Evolutionary conservation across 179 eudicot genomes (phyloP).

Genomic region (Patellifolia procumbens): DNA sequence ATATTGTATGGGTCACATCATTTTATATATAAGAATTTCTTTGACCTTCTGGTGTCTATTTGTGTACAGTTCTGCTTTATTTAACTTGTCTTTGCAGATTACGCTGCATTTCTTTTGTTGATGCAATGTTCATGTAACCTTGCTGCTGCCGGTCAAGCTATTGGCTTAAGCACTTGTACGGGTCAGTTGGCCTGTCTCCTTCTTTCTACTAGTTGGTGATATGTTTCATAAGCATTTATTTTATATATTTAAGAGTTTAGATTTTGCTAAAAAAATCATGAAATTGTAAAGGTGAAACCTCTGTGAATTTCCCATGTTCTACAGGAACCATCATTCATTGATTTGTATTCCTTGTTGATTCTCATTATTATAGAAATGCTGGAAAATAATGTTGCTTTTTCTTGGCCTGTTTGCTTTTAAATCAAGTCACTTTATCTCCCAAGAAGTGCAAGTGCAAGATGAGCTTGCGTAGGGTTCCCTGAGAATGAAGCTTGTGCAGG

Average conservation of each 20-base stretch:
- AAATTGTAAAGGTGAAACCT: background rate
- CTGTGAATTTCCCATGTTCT: background rate
- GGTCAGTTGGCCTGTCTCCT: background rate
- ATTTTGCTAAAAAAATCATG: background rate
- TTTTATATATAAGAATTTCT: background rate
- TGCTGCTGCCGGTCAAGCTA: background rate
- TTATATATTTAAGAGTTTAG: background rate
- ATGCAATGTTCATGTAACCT: background rate
- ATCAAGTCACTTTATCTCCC: background rate
- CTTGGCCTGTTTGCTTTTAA: background rate
- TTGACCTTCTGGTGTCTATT: background rate
- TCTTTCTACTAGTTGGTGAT: background rate
- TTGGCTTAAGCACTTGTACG: background rate
- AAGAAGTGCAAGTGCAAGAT: background rate
- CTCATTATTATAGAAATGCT: background rate
- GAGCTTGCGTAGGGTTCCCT: background rate
- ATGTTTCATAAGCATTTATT: background rate
- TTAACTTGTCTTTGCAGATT: background rate
- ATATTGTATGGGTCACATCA: constrained; percentile 6
- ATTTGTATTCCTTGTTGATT: constrained; percentile 5
- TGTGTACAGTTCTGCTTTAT: background rate
- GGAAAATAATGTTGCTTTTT: background rate
- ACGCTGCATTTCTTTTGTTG: background rate
- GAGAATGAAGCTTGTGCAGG: background rate
- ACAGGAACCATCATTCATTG: background rate